Percentiles rank a stretch among this genome's conserved stretches.
These are phyloP conservation scores for Kwoniella heveanensis DNA, from an alignment of 768 basidiomycete genomes.

Conservation along the genomic window DNA sequence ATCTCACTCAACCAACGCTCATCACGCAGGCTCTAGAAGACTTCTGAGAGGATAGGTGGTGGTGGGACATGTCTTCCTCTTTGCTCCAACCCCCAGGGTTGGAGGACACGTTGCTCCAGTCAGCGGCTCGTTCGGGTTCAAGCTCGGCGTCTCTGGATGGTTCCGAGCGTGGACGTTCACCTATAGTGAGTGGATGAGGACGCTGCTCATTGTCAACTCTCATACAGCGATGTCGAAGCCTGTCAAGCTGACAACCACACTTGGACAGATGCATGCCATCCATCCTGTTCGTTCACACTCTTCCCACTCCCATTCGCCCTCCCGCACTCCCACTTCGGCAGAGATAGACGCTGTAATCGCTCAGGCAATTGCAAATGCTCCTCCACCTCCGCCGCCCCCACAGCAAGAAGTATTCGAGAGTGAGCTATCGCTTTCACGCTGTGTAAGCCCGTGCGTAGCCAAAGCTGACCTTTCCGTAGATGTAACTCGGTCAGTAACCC, in stretches of 20 bases:
- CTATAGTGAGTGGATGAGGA: slow-evolving; percentile 22
- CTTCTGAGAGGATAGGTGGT: background rate
- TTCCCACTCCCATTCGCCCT: slow-evolving; percentile 23
- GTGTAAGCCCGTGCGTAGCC: background rate
- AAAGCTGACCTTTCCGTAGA: background rate
- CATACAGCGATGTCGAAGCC: background rate
- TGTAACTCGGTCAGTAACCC: slow-evolving; percentile 35
- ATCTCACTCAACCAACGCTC: background rate
- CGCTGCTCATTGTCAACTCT: no score
- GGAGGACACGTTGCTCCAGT: background rate
- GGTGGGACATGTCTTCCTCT: slow-evolving; percentile 12
- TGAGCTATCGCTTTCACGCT: background rate
- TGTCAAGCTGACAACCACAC: background rate
- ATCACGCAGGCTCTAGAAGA: background rate
- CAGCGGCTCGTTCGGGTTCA: background rate
- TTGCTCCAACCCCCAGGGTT: slow-evolving; percentile 12
- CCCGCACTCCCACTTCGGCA: slow-evolving; percentile 59
- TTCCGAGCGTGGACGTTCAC: slow-evolving; percentile 18
- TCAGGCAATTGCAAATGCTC: slow-evolving; percentile 76
- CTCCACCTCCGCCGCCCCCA: slow-evolving; percentile 55
- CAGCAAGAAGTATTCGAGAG: slow-evolving; percentile 28
- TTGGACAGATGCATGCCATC: slow-evolving; percentile 5
- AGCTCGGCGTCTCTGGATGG: slow-evolving; percentile 9
- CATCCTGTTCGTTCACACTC: slow-evolving; percentile 14
- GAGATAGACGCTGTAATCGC: slow-evolving; percentile 92